Evolutionary conservation across 2,329 filamentous ascomycete species (phyloP), one percentile per base, ranked within the genome.

Genomic region (Fusarium drepaniforme): DNA sequence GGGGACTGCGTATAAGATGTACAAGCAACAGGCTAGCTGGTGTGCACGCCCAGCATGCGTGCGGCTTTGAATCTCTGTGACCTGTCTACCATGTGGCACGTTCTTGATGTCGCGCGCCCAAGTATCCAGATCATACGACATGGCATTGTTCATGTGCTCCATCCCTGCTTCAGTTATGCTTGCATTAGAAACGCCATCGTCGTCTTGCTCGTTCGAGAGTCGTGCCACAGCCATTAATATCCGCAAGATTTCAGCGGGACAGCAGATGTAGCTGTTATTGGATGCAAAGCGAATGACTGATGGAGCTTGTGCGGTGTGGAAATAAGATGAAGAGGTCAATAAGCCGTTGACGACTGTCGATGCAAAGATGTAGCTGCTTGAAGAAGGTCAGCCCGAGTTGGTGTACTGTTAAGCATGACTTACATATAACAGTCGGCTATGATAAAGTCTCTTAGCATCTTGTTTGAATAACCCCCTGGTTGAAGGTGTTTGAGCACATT

Each of bases 361-460:
- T 5, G 65, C 65, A 3, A 70, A 70, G 8, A 70, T 53, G 18
- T 70, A 70, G n/a, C 60, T 63, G 11, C 67, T 68, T 28, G 9
- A 8, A 9, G 16, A 9, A 42, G 4, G 38, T 60, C 5, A 44
- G 37, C 3, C 25, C 18, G 23, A 21, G 23, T 23, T 16, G 4
- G 12, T 42, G 38, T 8, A 28, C 12, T 23, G 5, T 1, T 30
- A 3, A 4, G 8, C 13, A 5, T 8, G n/a, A 44, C 57, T 42
- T 58, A 68, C 67, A 70, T 70, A 13, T 70, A 70, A 1, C 67
- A 70, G 21, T 70, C 67, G 1, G 67, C 67, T n/a, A 70, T 58
- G 3, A 70, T 51, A 38, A 63, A 70, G 28, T 70, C 65, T 38
- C 61, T 57, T 8, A 70, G 64, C 38, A 57, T 68, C 16, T 58